Conservation (phyloP, 371 early-diverging fungal species). For the Saksenaea vasiformis region DNA sequence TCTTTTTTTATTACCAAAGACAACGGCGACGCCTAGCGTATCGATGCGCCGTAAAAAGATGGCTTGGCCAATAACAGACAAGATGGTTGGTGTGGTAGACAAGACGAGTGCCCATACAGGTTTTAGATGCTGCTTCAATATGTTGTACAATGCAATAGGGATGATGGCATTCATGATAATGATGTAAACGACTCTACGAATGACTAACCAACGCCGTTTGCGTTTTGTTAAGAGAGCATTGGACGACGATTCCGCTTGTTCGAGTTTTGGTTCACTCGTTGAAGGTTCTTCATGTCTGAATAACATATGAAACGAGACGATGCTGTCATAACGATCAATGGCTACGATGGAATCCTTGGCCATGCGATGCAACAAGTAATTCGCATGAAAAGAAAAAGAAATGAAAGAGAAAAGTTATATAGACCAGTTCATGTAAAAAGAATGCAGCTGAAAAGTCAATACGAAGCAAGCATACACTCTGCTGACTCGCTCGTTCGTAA, state of each 20-base stretch:
- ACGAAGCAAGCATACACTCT: background rate
- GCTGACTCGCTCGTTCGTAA: too few species aligned
- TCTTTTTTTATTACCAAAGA: slow-evolving; percentile 27
- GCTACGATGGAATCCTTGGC: background rate
- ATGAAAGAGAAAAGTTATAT: slow-evolving; percentile 4
- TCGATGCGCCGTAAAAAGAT: slow-evolving; percentile 35
- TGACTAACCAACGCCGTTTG: slow-evolving; percentile 14
- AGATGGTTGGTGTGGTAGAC: slow-evolving; percentile 41
- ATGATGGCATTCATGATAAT: slow-evolving; percentile 40
- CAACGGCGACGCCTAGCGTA: slow-evolving; percentile 38
- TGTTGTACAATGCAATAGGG: slow-evolving; percentile 39
- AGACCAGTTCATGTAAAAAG: background rate
- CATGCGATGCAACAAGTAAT: background rate
- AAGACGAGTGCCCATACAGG: slow-evolving; percentile 46
- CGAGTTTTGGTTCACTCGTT: background rate
- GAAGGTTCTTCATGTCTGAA: background rate
- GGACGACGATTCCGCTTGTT: background rate
- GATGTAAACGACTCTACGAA: slow-evolving; percentile 25
- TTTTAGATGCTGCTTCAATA: slow-evolving; percentile 33
- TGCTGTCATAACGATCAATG: background rate
- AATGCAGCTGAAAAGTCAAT: slow-evolving; percentile 6
- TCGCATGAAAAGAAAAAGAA: slow-evolving; percentile 1
- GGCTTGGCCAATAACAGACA: slow-evolving; percentile 39
- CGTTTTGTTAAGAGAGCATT: slow-evolving; percentile 10
- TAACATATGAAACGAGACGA: slow-evolving; percentile 4